Percentiles rank a stretch among this genome's conserved stretches.
Conservation (phyloP, 306 rosid genomes). For the Astragalus membranaceus region DNA sequence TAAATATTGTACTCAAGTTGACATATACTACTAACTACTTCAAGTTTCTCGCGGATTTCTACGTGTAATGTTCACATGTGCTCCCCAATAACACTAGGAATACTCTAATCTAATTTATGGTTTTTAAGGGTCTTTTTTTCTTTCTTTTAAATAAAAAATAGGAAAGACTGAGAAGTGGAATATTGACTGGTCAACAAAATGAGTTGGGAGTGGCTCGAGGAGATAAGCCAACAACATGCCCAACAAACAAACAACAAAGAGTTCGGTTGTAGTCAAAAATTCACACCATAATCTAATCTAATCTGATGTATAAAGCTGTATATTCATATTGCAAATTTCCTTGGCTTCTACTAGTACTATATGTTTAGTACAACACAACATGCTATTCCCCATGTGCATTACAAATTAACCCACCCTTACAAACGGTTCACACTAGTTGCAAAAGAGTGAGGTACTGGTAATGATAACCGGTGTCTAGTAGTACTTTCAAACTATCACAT, state of each 20-base stretch:
- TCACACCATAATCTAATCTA: background rate
- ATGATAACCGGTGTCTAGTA: slow-evolving; percentile 2
- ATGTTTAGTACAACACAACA: background rate
- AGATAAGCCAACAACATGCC: slow-evolving; percentile 26
- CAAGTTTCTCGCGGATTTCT: slow-evolving; percentile 27
- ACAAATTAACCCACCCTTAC: background rate
- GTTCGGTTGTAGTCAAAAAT: slow-evolving; percentile 14
- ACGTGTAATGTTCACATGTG: slow-evolving; percentile 34
- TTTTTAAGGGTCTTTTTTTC: background rate
- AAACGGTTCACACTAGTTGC: slow-evolving; percentile 7
- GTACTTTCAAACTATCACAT: background rate
- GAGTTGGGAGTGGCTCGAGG: slow-evolving; percentile 73
- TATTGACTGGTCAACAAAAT: slow-evolving; percentile 33
- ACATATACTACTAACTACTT: background rate
- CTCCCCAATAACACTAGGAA: slow-evolving; percentile 11
- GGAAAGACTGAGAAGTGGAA: slow-evolving; percentile 28
- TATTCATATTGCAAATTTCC: background rate
- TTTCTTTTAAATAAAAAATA: background rate
- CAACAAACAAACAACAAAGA: too few relatives aligned
- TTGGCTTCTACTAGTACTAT: background rate
- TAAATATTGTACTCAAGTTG: background rate
- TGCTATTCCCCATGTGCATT: slow-evolving; percentile 7
- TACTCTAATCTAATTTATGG: slow-evolving; percentile 21
- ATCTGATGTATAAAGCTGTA: background rate
- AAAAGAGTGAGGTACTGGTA: background rate